These are phyloP conservation scores for Paraconiothyrium sp. DNA, from an alignment of 2,329 filamentous ascomycete genomes.

Conservation along the genomic window DNA sequence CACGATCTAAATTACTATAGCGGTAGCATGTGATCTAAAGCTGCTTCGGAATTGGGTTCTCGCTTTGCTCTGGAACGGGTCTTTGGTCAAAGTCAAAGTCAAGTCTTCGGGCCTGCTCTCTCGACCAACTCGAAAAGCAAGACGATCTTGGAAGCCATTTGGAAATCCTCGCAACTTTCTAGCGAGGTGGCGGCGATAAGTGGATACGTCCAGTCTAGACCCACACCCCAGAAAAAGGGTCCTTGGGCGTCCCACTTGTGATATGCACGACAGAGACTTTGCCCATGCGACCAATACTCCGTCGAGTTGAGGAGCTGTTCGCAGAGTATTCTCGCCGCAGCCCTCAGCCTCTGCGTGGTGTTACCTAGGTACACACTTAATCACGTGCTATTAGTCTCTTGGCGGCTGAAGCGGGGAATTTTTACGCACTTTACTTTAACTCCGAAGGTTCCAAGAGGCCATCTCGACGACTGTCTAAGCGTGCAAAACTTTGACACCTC, in stretches of 20 bases:
- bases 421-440: conserved; percentile 13
- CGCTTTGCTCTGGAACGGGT: too few relatives aligned
- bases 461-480: neutral
- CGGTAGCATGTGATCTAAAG: too few relatives aligned
- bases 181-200: neutral
- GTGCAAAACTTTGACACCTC: neutral
- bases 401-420: neutral
- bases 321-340: neutral
- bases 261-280: neutral
- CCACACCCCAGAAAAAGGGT: conserved; percentile 5
- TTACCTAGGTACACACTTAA: neutral
- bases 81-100: neutral
- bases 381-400: conserved; percentile 11
- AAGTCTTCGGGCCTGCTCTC: neutral
- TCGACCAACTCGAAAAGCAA: neutral
- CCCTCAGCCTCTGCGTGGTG: neutral
- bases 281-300: neutral
- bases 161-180: conserved; percentile 1
- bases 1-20: too few relatives aligned
- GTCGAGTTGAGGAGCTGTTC: neutral
- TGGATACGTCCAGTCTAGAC: neutral
- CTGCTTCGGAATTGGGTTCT: too few relatives aligned
- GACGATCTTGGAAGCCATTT: neutral
- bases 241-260: neutral
- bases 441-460: neutral